Evolutionary conservation across 345 rosid species (phyloP).

Genomic region (Heritiera fomes): DNA sequence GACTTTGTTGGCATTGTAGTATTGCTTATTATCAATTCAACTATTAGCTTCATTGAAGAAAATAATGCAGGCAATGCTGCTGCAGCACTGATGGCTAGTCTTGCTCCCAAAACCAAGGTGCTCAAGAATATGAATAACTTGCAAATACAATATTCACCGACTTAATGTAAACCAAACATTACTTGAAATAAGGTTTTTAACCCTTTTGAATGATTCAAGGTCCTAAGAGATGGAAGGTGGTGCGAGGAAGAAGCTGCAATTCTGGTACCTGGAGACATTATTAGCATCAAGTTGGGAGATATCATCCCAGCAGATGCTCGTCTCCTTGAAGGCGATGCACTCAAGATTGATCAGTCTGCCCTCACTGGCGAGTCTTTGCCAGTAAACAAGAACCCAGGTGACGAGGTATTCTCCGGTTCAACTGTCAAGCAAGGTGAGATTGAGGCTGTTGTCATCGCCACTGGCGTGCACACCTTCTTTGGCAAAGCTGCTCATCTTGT

Average conservation of each 20-base stretch:
- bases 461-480: conserved; percentile 74
- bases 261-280: conserved; percentile 65
- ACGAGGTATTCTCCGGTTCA: conserved; percentile 72
- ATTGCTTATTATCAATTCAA: conserved; percentile 65
- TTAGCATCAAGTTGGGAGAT: conserved; percentile 71
- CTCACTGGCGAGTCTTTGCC: conserved; percentile 78
- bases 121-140: not conserved
- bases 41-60: conserved; percentile 69
- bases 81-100: conserved; percentile 49
- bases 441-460: conserved; percentile 70
- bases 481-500: conserved; percentile 83
- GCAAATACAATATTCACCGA: not conserved
- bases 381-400: conserved; percentile 53
- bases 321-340: conserved; percentile 64
- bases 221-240: conserved; percentile 66
- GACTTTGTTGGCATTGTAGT: conserved; percentile 61
- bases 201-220: conserved; percentile 32
- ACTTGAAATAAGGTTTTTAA: not conserved
- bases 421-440: conserved; percentile 81
- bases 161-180: not conserved
- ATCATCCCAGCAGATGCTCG: conserved; percentile 77
- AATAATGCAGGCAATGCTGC: conserved; percentile 80
- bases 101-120: conserved; percentile 56
- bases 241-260: conserved; percentile 62
- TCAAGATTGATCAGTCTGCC: conserved; percentile 69